Percentiles rank a stretch among this genome's conserved stretches.
These are phyloP conservation scores for Lenzites betulinus DNA, from an alignment of 768 basidiomycete genomes.

Conservation along the genomic window DNA sequence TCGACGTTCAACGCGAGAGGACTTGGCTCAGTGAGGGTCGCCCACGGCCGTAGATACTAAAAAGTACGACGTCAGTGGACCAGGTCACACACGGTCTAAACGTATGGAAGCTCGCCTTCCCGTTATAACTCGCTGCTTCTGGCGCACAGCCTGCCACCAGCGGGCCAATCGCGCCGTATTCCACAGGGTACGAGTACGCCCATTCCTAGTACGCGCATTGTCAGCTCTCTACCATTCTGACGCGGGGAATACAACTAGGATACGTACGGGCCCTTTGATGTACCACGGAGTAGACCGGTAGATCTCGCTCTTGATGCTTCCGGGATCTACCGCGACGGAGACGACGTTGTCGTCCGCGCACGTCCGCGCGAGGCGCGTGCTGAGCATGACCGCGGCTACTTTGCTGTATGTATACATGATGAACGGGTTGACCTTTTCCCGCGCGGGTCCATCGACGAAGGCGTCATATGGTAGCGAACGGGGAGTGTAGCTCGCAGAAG, in stretches of 20 bases:
- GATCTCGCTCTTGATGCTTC: slow-evolving; percentile 33
- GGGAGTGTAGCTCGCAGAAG: slow-evolving; percentile 36
- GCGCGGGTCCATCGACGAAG: slow-evolving; percentile 27
- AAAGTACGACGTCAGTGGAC: no score
- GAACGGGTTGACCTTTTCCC: slow-evolving; percentile 14
- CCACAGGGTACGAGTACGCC: slow-evolving; percentile 18
- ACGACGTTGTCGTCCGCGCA: slow-evolving; percentile 46
- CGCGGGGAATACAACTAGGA: no score
- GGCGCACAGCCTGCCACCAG: slow-evolving; percentile 47
- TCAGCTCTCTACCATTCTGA: no score
- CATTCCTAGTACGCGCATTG: slow-evolving; percentile 21
- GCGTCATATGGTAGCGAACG: slow-evolving; percentile 40
- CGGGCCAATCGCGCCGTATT: slow-evolving; percentile 46
- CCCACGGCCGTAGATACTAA: slow-evolving; percentile 35
- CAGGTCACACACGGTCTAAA: no score
- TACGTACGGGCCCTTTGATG: background rate
- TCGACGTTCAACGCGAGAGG: slow-evolving; percentile 16
- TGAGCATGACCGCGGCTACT: slow-evolving; percentile 45
- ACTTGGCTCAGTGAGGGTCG: slow-evolving; percentile 21
- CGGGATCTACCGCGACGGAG: slow-evolving; percentile 49
- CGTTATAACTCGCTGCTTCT: slow-evolving; percentile 39
- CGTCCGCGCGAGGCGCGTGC: slow-evolving; percentile 45
- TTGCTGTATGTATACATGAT: slow-evolving; percentile 38
- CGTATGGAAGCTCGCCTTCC: slow-evolving; percentile 41
- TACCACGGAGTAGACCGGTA: background rate